Evolutionary conservation across 192 early-diverging fungal species (phyloP).

Genomic region (Hyaloraphidium curvatum): DNA sequence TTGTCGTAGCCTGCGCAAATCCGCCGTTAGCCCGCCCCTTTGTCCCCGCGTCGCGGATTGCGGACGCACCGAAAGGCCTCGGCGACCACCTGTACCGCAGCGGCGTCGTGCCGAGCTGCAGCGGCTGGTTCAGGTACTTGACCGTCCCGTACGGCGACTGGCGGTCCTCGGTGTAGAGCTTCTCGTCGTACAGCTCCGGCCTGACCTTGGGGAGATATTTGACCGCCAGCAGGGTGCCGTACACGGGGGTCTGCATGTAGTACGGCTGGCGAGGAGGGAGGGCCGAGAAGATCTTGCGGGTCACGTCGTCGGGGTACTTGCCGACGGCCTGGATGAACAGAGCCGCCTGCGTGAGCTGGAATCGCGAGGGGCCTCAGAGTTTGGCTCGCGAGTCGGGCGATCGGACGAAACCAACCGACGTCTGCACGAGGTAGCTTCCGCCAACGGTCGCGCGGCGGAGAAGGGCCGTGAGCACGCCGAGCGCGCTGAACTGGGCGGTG

Average conservation of each 20-base stretch:
- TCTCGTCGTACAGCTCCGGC: too few species aligned
- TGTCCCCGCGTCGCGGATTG: not conserved
- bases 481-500: not conserved
- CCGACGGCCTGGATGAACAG: not conserved
- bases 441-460: not conserved
- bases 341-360: not conserved
- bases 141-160: not conserved
- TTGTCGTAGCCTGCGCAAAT: not conserved
- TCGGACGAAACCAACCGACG: not conserved
- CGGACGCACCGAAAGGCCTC: not conserved
- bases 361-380: not conserved
- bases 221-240: not conserved
- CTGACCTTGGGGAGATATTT: not conserved
- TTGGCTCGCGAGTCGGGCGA: not conserved
- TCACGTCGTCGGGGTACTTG: not conserved
- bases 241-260: not conserved
- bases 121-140: not conserved
- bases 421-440: not conserved
- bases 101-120: not conserved
- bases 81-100: conserved; percentile 1
- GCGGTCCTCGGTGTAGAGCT: not conserved
- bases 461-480: not conserved
- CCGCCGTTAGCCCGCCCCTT: not conserved
- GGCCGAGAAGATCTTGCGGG: not conserved
- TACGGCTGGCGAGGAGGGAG: not conserved